Conservation (phyloP, 1,139 yeast genomes). For the Candida sanyaensis region DNA sequence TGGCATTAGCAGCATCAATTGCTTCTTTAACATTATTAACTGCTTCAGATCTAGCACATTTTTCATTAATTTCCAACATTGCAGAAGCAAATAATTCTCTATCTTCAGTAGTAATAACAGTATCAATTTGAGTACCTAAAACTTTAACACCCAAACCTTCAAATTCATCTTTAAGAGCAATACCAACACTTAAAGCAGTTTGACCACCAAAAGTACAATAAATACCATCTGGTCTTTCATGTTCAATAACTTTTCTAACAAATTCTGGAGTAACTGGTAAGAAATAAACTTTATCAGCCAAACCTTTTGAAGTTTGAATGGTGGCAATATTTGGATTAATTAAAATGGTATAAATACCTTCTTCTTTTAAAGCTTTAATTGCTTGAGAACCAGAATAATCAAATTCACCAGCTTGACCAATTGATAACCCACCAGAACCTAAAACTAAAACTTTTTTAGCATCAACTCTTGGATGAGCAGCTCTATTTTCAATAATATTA, state of each 20-base stretch:
- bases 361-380: constrained; percentile 91
- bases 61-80: constrained; percentile 87
- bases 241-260: constrained; percentile 88
- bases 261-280: constrained; percentile 97
- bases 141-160: constrained; percentile 91
- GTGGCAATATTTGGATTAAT: constrained; percentile 98
- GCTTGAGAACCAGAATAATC: constrained; percentile 99
- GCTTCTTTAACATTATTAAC: constrained; percentile 95
- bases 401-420: constrained; percentile 99
- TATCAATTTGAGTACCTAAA: constrained; percentile 93
- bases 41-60: constrained; percentile 95
- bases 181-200: constrained; percentile 95
- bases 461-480: constrained; percentile 65
- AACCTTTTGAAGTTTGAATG: constrained; percentile 92
- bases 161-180: constrained; percentile 91
- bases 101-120: constrained; percentile 95
- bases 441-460: constrained; percentile 87
- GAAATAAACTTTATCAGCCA: constrained; percentile 94
- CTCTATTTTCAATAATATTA: constrained; percentile 65
- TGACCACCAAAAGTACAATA: constrained; percentile 97
- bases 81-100: constrained; percentile 96
- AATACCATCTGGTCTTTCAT: constrained; percentile 96
- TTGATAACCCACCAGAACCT: constrained; percentile 97
- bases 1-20: constrained; percentile 75
- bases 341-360: constrained; percentile 78